Evolutionary conservation across 306 rosid species (phyloP).

Genomic region (Oemleria cerasiformis): DNA sequence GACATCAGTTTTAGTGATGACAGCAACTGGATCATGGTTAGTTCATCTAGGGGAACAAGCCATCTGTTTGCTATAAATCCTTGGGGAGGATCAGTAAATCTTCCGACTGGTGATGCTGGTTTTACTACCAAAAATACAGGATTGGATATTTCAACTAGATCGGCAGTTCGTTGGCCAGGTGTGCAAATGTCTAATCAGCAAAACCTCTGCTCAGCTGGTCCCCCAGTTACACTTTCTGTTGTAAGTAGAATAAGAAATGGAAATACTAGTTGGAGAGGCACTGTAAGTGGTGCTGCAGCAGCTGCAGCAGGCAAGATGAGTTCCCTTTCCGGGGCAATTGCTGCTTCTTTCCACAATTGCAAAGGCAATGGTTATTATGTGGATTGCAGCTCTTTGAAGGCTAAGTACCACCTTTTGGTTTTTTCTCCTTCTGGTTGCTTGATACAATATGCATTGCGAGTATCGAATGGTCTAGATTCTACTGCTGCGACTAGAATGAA

Average conservation of each 20-base stretch:
- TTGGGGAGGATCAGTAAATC: slow-evolving; percentile 66
- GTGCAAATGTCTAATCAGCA: slow-evolving; percentile 50
- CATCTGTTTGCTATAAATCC: slow-evolving; percentile 95
- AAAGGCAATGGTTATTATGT: slow-evolving; percentile 42
- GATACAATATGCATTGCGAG: slow-evolving; percentile 68
- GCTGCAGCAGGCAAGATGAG: slow-evolving; percentile 76
- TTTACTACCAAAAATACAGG: slow-evolving; percentile 39
- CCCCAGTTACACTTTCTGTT: slow-evolving; percentile 75
- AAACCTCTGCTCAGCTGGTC: slow-evolving; percentile 44
- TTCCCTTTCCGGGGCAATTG: slow-evolving; percentile 68
- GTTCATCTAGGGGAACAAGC: slow-evolving; percentile 95
- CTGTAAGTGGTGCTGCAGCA: slow-evolving; percentile 94
- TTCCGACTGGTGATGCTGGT: slow-evolving; percentile 51
- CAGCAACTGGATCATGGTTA: slow-evolving; percentile 98
- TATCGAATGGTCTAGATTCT: slow-evolving; percentile 45
- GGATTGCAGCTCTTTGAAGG: slow-evolving; percentile 51
- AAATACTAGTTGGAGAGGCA: slow-evolving; percentile 79
- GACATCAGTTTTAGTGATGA: slow-evolving; percentile 91
- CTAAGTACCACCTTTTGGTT: slow-evolving; percentile 67
- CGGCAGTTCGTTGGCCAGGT: slow-evolving; percentile 36
- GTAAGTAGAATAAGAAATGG: slow-evolving; percentile 85
- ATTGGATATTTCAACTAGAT: slow-evolving; percentile 35
- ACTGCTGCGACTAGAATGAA: slow-evolving; percentile 41
- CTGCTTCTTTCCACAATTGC: slow-evolving; percentile 69
- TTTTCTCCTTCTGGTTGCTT: slow-evolving; percentile 82